Percentiles rank a stretch among this genome's conserved stretches.
These are phyloP conservation scores for Vicia sativa DNA, from an alignment of 306 rosid genomes.

Conservation along the genomic window DNA sequence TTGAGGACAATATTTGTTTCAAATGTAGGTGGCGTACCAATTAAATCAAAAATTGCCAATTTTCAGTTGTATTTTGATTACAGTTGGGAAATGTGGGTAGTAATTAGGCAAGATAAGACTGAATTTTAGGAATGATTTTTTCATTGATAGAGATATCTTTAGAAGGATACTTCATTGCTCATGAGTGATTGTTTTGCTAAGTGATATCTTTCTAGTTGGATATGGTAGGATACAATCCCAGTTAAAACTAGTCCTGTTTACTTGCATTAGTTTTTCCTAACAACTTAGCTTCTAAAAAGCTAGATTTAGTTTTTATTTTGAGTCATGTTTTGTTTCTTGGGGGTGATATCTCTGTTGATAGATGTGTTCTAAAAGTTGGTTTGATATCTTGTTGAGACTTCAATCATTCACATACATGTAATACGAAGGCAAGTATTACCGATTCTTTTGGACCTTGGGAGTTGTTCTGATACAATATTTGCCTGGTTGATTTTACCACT, in stretches of 20 bases:
- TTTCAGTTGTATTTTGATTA: background rate
- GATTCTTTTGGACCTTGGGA: background rate
- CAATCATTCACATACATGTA: background rate
- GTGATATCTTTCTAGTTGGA: background rate
- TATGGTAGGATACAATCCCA: background rate
- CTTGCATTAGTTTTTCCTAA: background rate
- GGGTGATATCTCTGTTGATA: background rate
- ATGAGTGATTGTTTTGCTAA: slow-evolving; percentile 5
- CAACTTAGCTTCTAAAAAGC: background rate
- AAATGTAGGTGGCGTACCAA: slow-evolving; percentile 18
- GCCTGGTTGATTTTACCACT: background rate
- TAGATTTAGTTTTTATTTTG: background rate
- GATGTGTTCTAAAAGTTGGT: background rate
- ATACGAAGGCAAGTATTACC: background rate
- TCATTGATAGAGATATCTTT: background rate
- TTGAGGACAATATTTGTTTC: slow-evolving; percentile 14
- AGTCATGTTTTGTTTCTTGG: background rate
- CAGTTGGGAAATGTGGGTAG: background rate
- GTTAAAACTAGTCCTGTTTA: background rate
- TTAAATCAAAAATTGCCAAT: slow-evolving; percentile 1
- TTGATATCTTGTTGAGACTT: background rate
- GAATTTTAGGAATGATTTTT: background rate
- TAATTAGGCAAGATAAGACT: background rate
- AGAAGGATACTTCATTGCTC: slow-evolving; percentile 10
- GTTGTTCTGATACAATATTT: background rate